Base-by-base conservation (phyloP, 2,329 filamentous ascomycete species). In the Colletotrichum australisinense region DNA sequence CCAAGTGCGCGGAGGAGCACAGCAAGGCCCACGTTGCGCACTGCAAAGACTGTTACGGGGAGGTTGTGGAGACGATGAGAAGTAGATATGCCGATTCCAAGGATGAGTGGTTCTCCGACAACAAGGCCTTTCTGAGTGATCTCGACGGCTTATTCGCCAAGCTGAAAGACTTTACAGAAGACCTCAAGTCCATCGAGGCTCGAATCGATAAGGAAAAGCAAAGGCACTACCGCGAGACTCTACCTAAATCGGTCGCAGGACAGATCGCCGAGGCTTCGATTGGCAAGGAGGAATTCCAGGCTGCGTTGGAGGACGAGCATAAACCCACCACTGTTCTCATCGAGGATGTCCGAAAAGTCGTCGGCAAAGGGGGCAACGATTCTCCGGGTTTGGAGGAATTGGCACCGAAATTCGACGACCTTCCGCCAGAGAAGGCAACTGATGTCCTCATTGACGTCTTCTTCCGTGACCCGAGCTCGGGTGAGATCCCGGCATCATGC, bases 31-130 rank as follows among this genome's bases (percentile, higher is more conserved):
- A 86, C 62, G 79, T 87, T 16, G 75, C 82, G 8, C 83, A 88
- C 57, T 90, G 88, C 76, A 76, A 83, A 11, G 80, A 83, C 28
- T 90, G 88, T 78, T 88, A 86, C 79, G 79, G 79, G 24, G 83
- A 85, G 67, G 79, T 88, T 5, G 77, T 90, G 55, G 84, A 87
- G 42, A 82, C 83, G 42, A 82, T 90, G 77, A 78, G 83, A 67
- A 79, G 81, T 64, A 82, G 83, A 53, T 87, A 85, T 73, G 76
- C 83, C 19, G 78, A 81, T 53, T 72, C 72, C 30, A 67, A 72
- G 57, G 78, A 81, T 24, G 87, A 89, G 77, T 91, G 89, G 89
- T 90, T 90, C 78, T 82, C 85, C 2, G 83, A 84, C 58, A 82
- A 88, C 38, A 82, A 81, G 35, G 81, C 81, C 8, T 89, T 91